These are phyloP conservation scores for Cyclostephanos tholiformis DNA, from an alignment of 108 stramenopile genomes.

Conservation along the genomic window DNA sequence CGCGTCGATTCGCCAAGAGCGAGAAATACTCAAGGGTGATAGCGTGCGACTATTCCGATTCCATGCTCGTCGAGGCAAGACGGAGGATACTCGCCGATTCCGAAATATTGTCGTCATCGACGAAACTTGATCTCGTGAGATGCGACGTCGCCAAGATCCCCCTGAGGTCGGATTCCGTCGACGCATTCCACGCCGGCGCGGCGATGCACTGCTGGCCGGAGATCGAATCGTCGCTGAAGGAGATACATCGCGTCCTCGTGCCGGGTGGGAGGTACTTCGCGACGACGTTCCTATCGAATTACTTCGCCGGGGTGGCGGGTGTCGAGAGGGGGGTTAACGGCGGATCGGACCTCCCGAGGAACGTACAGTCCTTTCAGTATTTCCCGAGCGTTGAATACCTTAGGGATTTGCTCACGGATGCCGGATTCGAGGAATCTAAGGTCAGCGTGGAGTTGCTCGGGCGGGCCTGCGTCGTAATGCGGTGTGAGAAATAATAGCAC, in stretches of 20 bases:
- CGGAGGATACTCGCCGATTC: conserved; percentile 68
- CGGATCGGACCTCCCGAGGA: conserved; percentile 29
- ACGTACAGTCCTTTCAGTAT: conserved; percentile 82
- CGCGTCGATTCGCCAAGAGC: conserved; percentile 80
- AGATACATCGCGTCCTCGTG: conserved; percentile 89
- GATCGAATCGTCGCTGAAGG: conserved; percentile 71
- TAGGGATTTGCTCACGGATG: conserved; percentile 55
- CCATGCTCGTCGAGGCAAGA: conserved; percentile 91
- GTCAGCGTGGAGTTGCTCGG: conserved; percentile 74
- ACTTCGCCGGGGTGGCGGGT: conserved; percentile 60
- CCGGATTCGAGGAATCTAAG: conserved; percentile 79
- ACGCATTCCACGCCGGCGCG: conserved; percentile 92
- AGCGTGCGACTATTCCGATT: conserved; percentile 91
- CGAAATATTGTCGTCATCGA: conserved; percentile 40
- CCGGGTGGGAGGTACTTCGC: conserved; percentile 95
- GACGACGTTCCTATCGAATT: conserved; percentile 86
- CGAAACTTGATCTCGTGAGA: conserved; percentile 82
- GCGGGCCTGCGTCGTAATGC: conserved; percentile 74
- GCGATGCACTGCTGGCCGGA: conserved; percentile 98
- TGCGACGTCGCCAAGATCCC: conserved; percentile 91
- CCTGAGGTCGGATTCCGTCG: conserved; percentile 66
- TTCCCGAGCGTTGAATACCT: conserved; percentile 71
- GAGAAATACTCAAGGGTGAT: conserved; percentile 81
- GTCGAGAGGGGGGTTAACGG: conserved; percentile 42
- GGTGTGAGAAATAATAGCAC: conserved; percentile 82